Conservation (phyloP, 148 eudicot species). For the Camellia granthamiana region DNA sequence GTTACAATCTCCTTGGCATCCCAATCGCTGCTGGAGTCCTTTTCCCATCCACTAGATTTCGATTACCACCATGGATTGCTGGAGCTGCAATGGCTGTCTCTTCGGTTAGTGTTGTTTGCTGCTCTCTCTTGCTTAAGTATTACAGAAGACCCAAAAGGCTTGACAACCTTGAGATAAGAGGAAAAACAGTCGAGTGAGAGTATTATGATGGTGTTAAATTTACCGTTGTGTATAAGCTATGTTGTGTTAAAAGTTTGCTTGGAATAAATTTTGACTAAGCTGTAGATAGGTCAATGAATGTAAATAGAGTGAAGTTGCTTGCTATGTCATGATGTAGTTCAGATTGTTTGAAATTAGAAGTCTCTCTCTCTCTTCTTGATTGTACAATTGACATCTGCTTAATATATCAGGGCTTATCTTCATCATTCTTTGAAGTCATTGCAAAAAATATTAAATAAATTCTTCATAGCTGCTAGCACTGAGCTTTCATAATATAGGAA, state of each 20-base stretch:
- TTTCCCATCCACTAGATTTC: constrained; percentile 70
- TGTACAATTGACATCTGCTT: too few relatives aligned
- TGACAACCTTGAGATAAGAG: constrained; percentile 49
- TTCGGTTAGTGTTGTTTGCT: constrained; percentile 88
- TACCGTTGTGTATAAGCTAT: neutral
- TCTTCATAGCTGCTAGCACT: too few relatives aligned
- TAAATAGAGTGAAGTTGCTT: neutral
- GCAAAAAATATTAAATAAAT: too few relatives aligned
- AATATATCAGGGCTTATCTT: too few relatives aligned
- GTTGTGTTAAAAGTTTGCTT: constrained; percentile 2
- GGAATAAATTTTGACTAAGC: neutral
- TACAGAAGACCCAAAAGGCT: constrained; percentile 70
- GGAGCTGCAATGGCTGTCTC: constrained; percentile 99
- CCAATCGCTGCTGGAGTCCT: constrained; percentile 83
- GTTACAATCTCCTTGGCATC: constrained; percentile 74
- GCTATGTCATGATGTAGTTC: neutral
- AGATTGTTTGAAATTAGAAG: too few relatives aligned
- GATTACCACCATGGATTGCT: constrained; percentile 91
- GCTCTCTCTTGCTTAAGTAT: constrained; percentile 82
- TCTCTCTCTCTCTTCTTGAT: too few relatives aligned
- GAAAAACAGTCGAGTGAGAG: constrained; percentile 44
- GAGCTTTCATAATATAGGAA: too few relatives aligned
- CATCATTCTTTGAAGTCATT: too few relatives aligned
- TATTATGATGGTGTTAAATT: neutral
- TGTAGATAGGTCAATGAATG: neutral